Base-by-base conservation (phyloP, 345 rosid species). In the Eucalyptus coolabah region DNA sequence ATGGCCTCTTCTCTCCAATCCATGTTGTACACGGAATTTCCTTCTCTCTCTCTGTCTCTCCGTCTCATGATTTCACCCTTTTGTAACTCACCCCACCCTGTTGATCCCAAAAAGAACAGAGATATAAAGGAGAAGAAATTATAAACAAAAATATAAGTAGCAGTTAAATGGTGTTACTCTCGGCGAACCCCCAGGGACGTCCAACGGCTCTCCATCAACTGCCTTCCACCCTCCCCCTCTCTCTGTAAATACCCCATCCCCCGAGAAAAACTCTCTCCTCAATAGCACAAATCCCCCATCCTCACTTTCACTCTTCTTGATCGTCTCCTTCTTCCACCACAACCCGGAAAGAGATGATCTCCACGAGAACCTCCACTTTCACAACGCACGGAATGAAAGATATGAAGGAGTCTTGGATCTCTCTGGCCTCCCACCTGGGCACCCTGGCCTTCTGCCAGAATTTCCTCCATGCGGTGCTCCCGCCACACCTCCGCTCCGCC, bases 401-500 rank as follows among this genome's bases (percentile, higher is more conserved):
- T 56, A 56, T 56, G 30, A 56, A 23, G 28, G 63, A 56, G 63
- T 56, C 28, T 56, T 56, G 63, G 63, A 56, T 24, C 30, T 56
- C 63, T 56, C 63, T 56, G 30, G 30, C 45, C 47, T 95, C 49
- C 92, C 93, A 89, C 95, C 63, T 56, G 30, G 63, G 63, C 59
- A 53, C 26, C 59, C 59, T 21, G 59, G 59, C 59, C 26, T 53
- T 53, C 59, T 53, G 59, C 63, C 63, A 56, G 3, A 56, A 10
- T 24, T 24, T 56, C 63, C 63, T 56, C 63, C 63, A 23, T 24
- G 94, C 95, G 12, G 99, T 98, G 24, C 93, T 96, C 6, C 98
- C 95, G n/a, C 88, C 98, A 14, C 97, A 97, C 56, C 90, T 98
- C 23, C 97, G 95, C 90, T 92, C 98, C 21, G 95, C 96, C 87